Base-by-base conservation (phyloP, 1,284 basidiomycete genomes). In the Kwoniella shivajii region DNA sequence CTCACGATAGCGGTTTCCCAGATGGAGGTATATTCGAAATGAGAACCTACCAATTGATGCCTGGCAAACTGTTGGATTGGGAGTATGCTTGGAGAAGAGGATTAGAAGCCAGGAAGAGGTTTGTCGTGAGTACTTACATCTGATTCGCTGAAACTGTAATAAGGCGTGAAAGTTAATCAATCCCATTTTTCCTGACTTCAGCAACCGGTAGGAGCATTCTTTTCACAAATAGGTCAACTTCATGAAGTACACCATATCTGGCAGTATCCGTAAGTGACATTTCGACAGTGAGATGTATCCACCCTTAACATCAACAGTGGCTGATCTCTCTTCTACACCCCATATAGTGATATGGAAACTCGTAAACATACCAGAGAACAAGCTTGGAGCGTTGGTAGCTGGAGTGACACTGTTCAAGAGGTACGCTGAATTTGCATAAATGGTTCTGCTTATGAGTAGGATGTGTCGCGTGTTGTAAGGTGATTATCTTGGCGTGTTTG, bases 211-310 rank as follows among this genome's bases (percentile, higher is more conserved):
- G 93, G 92, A 42, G 92, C 92, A 14, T 96, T 92, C 90, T 96
- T 93, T 79, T 88, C 89, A 41, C 93, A 96, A 78, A 83, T 94
- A 43, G 93, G 94, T 42, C 84, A 88, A 54, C 80, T 95, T 51
- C 91, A 95, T 76, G 85, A 91, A 68, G 91, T 94, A 18, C 89
- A 94, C 73, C 92, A 95, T 78, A 83, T 95, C 78, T 95, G 92
- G 92, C 90, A 93, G 78, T 94, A 92, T 74, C 85, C 87, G 88
- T 90, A 68, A 72, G 89, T 82, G 27, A 39, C 29, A 41, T 6
- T 22, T 29, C 9, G 24, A 11, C 16, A 20, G 2, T 33, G 22
- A 16, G n/a, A 14, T 14, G 16, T 11, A 0, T 47, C 4, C 2
- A 44, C 26, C 26, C 44, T 30, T n/a, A 5, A 10, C n/a, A 36